Evolutionary conservation across 2,329 filamentous ascomycete species (phyloP), one percentile per base, ranked within the genome.

Genomic region (Myriangium duriaei): DNA sequence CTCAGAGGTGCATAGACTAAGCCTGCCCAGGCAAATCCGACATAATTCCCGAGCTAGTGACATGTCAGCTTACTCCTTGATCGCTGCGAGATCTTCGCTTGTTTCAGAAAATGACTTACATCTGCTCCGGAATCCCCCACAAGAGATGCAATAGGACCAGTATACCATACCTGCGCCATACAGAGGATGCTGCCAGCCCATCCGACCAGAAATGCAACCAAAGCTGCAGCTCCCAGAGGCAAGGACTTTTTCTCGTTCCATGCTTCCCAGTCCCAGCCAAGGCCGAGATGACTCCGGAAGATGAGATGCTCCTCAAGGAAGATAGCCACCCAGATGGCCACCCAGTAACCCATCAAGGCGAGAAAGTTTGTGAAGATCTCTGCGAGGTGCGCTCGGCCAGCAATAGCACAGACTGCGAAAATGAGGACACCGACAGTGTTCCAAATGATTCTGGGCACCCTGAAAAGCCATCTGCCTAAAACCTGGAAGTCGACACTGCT

Each of bases 91-190:
- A n/a, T n/a, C n/a, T n/a, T n/a, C n/a, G n/a, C 34, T 30, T 33
- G n/a, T 26, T 17, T 21, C 11, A 16, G 12, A 37, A 11, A 35
- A 7, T 35, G 7, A 54, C 67, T 60, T 53, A 71, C 67, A 58
- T 76, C 71, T 33, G 64, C 71, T 12, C 72, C 72, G 52, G 69
- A 65, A 13, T 68, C 68, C 1, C 74, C 72, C 12, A 78, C 67
- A 37, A 67, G 54, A 32, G 59, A 61, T 3, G 74, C 74, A 41
- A 80, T 56, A 0, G 76, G 77, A 1, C 78, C 77, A 42, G 74
- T 69, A 54, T 77, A 82, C 70, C 76, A 82, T 3, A 72, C 69
- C 59, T 83, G 76, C 14, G 72, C 72, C 77, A 81, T 81, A 42
- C 68, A 76, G 32, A 81, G 52, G 17, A 82, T 68, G 21, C 41